phyloP scores from a whole-genome alignment of 768 basidiomycete genomes.

The Kwoniella bestiolae region DNA sequence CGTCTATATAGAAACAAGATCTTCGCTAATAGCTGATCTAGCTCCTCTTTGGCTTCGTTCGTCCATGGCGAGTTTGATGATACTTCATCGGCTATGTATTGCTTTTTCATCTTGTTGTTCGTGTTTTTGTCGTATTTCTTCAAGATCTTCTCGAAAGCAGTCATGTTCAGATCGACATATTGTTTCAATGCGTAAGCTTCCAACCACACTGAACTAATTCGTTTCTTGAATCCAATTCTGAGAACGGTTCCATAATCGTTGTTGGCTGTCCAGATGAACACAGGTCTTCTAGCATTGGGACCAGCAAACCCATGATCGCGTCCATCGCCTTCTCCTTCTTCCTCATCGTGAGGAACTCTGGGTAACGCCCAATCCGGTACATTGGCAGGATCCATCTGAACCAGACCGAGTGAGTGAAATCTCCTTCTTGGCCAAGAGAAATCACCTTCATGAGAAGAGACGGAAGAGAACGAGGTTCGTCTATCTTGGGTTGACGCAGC shows the following conservation, averaged over 20 bases:
- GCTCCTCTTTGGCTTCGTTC: constrained; percentile 65
- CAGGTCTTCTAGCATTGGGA: constrained; percentile 57
- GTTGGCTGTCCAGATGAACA: constrained; percentile 70
- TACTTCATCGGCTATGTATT: constrained; percentile 73
- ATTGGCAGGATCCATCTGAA: constrained; percentile 46
- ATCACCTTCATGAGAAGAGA: constrained; percentile 46
- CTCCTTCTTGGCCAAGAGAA: constrained; percentile 28
- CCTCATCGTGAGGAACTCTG: constrained; percentile 20
- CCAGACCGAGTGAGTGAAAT: constrained; percentile 44
- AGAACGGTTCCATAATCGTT: constrained; percentile 82
- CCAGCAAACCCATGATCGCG: constrained; percentile 50
- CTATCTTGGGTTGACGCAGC: constrained; percentile 25
- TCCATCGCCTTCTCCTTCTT: constrained; percentile 57
- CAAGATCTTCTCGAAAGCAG: constrained; percentile 90
- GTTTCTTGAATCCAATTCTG: constrained; percentile 82
- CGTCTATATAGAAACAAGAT: constrained; percentile 79
- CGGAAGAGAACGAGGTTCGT: constrained; percentile 45
- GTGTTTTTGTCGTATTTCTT: constrained; percentile 99
- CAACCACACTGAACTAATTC: constrained; percentile 81
- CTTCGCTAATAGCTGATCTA: constrained; percentile 65
- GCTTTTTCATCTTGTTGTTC: constrained; percentile 67
- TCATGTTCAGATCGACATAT: constrained; percentile 88
- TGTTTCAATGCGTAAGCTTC: constrained; percentile 75
- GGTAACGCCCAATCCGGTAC: constrained; percentile 32
- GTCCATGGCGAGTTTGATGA: constrained; percentile 73